Base-by-base conservation (phyloP, 495 filamentous ascomycete genomes). In the Xylaria sp. region DNA sequence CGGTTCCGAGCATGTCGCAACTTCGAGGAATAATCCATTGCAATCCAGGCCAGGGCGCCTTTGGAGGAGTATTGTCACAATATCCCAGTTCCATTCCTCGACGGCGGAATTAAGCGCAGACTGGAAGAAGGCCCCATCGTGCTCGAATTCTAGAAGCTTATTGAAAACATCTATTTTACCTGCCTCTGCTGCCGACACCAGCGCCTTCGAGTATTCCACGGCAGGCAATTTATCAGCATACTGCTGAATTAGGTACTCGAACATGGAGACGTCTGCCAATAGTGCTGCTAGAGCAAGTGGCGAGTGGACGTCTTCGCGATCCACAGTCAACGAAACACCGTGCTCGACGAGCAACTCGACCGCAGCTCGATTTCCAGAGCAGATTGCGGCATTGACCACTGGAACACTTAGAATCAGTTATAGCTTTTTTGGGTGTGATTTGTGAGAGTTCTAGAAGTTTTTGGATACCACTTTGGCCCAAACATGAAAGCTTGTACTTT, bases 371-470 rank as follows among this genome's bases (percentile, higher is more conserved):
- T 79, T 81, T 0, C 79, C 79, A 0, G 79, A 80, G 14, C 68
- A 71, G 50, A 81, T 81, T 14, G 79, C 79, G 1, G 78, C 79
- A 40, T 77, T 81, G n/a, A 81, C 71, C 1, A 81, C 78, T n/a
- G n/a, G n/a, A n/a, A n/a, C n/a, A n/a, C n/a, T n/a, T n/a, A n/a
- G n/a, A n/a, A n/a, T n/a, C n/a, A n/a, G n/a, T n/a, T n/a, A n/a
- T n/a, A n/a, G n/a, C n/a, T n/a, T n/a, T n/a, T n/a, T n/a, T n/a
- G n/a, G n/a, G n/a, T n/a, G n/a, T n/a, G n/a, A n/a, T n/a, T n/a
- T n/a, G n/a, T n/a, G n/a, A n/a, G n/a, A n/a, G n/a, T n/a, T n/a
- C n/a, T n/a, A n/a, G n/a, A n/a, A n/a, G n/a, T n/a, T n/a, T n/a
- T n/a, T n/a, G n/a, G n/a, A n/a, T n/a, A n/a, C n/a, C n/a, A n/a